Base-by-base conservation (phyloP, 73 alveolate genomes). In the Diophrys sp. region DNA sequence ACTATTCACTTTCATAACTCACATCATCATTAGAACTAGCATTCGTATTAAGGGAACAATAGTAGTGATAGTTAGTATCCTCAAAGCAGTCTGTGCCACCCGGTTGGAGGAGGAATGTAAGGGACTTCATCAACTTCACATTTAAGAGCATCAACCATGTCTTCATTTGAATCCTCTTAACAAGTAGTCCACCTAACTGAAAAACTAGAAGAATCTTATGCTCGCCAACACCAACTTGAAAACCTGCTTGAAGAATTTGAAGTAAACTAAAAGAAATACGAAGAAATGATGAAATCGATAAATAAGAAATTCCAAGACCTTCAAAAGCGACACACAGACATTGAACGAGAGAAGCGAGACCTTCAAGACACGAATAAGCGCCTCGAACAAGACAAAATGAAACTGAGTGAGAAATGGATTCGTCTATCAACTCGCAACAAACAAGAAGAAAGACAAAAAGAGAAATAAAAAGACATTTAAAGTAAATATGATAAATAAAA, bases 361-460 rank as follows among this genome's bases (percentile, higher is more conserved):
- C 14, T 78, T 1, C 2, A n/a, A 1, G 71, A 74, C 2, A 29
- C 66, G 28, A 68, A 29, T 67, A 71, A 31, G 8, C 75, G 53
- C 67, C 44, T 83, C 23, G 91, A 83, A 68, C 56, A 30, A 34
- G 91, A 83, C 28, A 83, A 83, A 74, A 33, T 33, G 27, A 75
- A 73, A 66, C 54, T 83, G 0, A 53, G 80, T 34, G 91, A 83
- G 66, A 83, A 83, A 77, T 83, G 91, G 91, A 73, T 75, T 53
- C 75, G 72, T 30, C 31, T 73, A 0, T 33, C 78, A 11, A 24
- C 71, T 8, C 75, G 69, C 33, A 83, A 75, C 67, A 83, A 76
- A 68, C 70, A 83, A 23, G 91, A 83, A 1, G 91, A 83, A 33
- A 75, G 74, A 30, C 27, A 27, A 23, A 78, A 32, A 33, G 29